Evolutionary conservation across 805 yeast genomes (phyloP), one percentile per base, ranked within the genome.

Genomic region (Wickerhamomyces tratensis): DNA sequence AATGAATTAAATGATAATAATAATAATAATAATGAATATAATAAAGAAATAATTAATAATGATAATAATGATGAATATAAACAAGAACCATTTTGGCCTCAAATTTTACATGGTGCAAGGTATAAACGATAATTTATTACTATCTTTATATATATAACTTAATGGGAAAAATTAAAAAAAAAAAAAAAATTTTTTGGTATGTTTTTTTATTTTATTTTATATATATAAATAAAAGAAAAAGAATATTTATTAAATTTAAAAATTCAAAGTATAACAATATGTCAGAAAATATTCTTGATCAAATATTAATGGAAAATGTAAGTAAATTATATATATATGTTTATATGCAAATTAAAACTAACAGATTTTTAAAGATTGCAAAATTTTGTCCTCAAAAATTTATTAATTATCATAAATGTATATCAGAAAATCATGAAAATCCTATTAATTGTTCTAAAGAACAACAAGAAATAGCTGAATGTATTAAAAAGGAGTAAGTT

Each of bases 361-460:
- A 29, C 43, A 27, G n/a, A 20, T 29, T 33, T 10, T 30, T 36
- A 10, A 25, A 67, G 72, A 77, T 83, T 44, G 88, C 94, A 12
- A 72, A 76, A 42, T 66, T 71, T 54, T 86, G 95, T 58, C 93
- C 94, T 0, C 77, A 75, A 46, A 73, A 78, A 53, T 85, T 86
- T 49, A 62, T 85, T 43, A 74, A 71, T 27, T 86, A 81, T 59
- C 91, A 86, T 59, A 77, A 76, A 52, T 86, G 95, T 56, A 72
- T 86, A 59, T 63, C 77, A 33, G 68, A 65, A 29, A 80, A 80
- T 35, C 71, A 69, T 42, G 77, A 76, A 11, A 66, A 68, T 47
- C 69, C 72, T 25, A 53, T 60, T 15, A 63, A 67, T 44, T 86
- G 95, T 55, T 58, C 63, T 0, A 58, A 57, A 35, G 73, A 79